Conservation (phyloP, 495 filamentous ascomycete species). For the Hyaloscypha hepaticicola region DNA sequence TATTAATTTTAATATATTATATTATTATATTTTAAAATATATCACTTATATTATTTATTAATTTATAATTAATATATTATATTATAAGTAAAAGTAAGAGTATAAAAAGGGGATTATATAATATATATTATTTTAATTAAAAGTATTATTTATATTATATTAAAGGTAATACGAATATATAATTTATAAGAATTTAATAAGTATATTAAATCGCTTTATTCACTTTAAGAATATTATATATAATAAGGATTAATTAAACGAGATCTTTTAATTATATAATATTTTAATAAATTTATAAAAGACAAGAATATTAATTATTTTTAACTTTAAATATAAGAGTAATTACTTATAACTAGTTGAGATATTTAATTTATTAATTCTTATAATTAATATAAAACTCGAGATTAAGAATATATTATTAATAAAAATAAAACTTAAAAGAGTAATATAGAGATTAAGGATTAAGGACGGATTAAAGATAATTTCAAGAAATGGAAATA, state of each 20-base stretch:
- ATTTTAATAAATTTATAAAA: slow-evolving; percentile 34
- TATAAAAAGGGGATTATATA: slow-evolving; percentile 16
- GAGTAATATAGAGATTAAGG: slow-evolving; percentile 29
- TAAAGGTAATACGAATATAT: slow-evolving; percentile 38
- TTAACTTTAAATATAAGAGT: slow-evolving; percentile 30
- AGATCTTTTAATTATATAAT: slow-evolving; percentile 39
- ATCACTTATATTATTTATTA: slow-evolving; percentile 37
- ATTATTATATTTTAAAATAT: slow-evolving; percentile 39
- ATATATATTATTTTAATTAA: slow-evolving; percentile 38
- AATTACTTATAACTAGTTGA: slow-evolving; percentile 33
- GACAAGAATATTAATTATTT: slow-evolving; percentile 29
- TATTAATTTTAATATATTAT: slow-evolving; percentile 34
- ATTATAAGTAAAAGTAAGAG: slow-evolving; percentile 2
- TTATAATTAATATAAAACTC: slow-evolving; percentile 30
- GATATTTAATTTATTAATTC: slow-evolving; percentile 33
- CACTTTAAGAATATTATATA: slow-evolving; percentile 36
- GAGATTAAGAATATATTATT: slow-evolving; percentile 33
- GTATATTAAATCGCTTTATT: slow-evolving; percentile 36
- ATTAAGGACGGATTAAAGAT: slow-evolving; percentile 36
- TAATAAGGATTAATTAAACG: slow-evolving; percentile 32
- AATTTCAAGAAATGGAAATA: slow-evolving; percentile 35
- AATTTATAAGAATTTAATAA: slow-evolving; percentile 36
- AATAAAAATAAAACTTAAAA: slow-evolving; percentile 40
- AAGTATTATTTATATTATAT: slow-evolving; percentile 39
- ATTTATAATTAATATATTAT: slow-evolving; percentile 25